A percentile compares a stretch with the other conserved stretches of the same genome.
phyloP scores from a whole-genome alignment of 331 rosid species.

The Malus hybrid region DNA sequence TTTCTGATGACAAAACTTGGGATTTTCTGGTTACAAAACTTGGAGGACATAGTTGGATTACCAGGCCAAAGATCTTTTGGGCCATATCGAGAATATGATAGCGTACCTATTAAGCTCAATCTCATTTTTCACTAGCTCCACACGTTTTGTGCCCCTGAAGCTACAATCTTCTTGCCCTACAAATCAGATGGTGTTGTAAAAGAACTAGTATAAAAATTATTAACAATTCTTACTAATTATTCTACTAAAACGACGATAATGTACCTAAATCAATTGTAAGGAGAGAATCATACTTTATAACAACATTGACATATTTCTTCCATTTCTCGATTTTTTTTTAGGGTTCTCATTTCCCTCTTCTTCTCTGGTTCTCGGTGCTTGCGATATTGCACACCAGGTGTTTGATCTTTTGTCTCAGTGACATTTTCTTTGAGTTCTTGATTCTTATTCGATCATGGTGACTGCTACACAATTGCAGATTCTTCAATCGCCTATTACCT shows the following conservation, averaged over 20 bases:
- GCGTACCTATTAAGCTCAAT: slow-evolving; percentile 17
- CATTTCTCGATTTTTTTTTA: no score
- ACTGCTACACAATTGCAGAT: no score
- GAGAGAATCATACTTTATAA: not conserved
- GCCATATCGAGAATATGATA: slow-evolving; percentile 51
- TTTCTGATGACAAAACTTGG: slow-evolving; percentile 23
- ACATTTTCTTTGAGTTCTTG: no score
- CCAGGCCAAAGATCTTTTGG: slow-evolving; percentile 78
- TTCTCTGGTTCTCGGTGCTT: no score
- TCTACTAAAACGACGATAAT: not conserved
- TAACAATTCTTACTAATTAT: not conserved
- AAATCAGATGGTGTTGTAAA: not conserved
- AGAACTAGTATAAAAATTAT: not conserved
- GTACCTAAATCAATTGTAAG: not conserved
- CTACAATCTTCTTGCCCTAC: slow-evolving; percentile 48
- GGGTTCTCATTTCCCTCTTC: no score
- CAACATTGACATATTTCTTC: not conserved
- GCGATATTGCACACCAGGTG: no score
- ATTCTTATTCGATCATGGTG: no score
- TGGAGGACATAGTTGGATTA: slow-evolving; percentile 63
- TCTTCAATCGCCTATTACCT: no score
- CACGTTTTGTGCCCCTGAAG: slow-evolving; percentile 58
- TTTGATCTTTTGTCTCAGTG: no score
- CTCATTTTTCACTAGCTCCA: slow-evolving; percentile 58
- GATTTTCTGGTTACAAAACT: slow-evolving; percentile 35